phyloP scores from a whole-genome alignment of 306 rosid genomes.

The Glycine latifolia region DNA sequence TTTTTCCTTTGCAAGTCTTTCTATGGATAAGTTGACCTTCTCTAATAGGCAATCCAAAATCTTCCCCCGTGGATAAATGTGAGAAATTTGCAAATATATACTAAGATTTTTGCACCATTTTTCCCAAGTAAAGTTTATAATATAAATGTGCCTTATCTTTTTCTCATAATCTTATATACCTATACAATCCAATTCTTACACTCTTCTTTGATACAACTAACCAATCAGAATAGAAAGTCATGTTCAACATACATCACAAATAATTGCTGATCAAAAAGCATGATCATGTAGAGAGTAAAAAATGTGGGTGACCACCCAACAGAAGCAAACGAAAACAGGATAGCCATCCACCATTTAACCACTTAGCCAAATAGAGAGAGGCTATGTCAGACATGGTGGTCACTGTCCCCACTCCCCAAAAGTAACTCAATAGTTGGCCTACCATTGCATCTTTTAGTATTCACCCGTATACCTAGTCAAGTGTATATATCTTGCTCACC shows the following conservation, averaged over 20 bases:
- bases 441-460: slow-evolving; percentile 54
- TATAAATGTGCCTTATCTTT: too few relatives aligned
- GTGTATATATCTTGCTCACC: slow-evolving; percentile 55
- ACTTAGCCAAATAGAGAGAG: slow-evolving; percentile 53
- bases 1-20: neutral
- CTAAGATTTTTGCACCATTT: neutral
- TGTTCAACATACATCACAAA: neutral
- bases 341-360: slow-evolving; percentile 53
- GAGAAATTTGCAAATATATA: neutral
- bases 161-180: too few relatives aligned
- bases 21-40: neutral
- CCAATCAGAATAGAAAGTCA: too few relatives aligned
- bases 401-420: slow-evolving; percentile 52
- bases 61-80: too few relatives aligned
- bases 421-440: slow-evolving; percentile 65
- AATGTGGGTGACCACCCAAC: slow-evolving; percentile 55
- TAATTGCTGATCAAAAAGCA: slow-evolving; percentile 12
- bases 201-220: too few relatives aligned
- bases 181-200: too few relatives aligned
- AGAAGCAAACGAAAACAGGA: slow-evolving; percentile 45
- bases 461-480: slow-evolving; percentile 56
- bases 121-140: neutral
- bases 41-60: neutral
- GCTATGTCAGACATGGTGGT: slow-evolving; percentile 57
- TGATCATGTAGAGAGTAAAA: slow-evolving; percentile 32